Conservation (phyloP, 768 basidiomycete genomes). For the Pholiota conissans region DNA sequence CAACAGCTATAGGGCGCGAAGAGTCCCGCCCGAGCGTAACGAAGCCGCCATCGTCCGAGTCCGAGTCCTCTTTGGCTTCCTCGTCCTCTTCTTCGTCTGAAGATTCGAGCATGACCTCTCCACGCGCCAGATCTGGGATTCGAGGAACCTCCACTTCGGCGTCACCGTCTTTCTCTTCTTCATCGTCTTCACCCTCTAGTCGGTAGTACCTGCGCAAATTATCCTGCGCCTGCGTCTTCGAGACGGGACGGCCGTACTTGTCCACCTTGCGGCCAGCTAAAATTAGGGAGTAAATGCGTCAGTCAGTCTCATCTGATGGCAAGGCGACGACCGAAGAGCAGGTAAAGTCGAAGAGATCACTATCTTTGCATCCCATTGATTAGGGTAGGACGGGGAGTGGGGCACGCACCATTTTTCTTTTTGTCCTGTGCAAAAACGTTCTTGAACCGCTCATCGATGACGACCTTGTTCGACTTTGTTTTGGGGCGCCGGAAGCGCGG, state of each 20-base stretch:
- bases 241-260: constrained; percentile 82
- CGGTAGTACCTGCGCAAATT: not conserved
- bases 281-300: too few relatives aligned
- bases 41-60: constrained; percentile 48
- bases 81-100: constrained; percentile 71
- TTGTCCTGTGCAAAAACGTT: constrained; percentile 59
- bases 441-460: constrained; percentile 92
- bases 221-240: constrained; percentile 54
- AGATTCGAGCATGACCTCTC: constrained; percentile 83
- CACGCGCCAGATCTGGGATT: constrained; percentile 84
- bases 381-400: not conserved
- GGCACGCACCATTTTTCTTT: constrained; percentile 35
- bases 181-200: constrained; percentile 29
- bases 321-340: not conserved
- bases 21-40: constrained; percentile 50
- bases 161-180: constrained; percentile 39
- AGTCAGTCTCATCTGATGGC: constrained; percentile 10
- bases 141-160: constrained; percentile 31
- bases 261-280: constrained; percentile 63
- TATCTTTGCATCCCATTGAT: too few relatives aligned
- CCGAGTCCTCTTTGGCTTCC: constrained; percentile 26
- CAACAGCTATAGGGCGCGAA: constrained; percentile 40
- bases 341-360: not conserved
- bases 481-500: constrained; percentile 89
- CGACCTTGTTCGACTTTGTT: constrained; percentile 78